These are phyloP conservation scores for Canna indica DNA, from an alignment of 176 grass and related monocot genomes.

Conservation along the genomic window DNA sequence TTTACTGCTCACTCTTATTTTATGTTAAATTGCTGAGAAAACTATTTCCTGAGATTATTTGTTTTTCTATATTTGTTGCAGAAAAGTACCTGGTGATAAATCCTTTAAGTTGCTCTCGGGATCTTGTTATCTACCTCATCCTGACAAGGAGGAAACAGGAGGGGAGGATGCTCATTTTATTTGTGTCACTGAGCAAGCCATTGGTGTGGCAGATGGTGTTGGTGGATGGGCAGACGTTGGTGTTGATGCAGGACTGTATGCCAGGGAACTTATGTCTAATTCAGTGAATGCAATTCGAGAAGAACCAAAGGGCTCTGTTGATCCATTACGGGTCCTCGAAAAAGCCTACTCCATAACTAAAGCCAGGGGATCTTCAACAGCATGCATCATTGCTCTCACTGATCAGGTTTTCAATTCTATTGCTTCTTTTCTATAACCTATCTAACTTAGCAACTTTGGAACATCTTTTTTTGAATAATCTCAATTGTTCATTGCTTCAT, in stretches of 20 bases:
- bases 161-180: constrained; percentile 98
- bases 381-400: constrained; percentile 91
- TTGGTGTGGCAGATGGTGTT: constrained; percentile 95
- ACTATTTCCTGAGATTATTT: not conserved
- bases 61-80: constrained; percentile 9
- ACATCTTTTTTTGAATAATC: not conserved
- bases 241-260: constrained; percentile 77
- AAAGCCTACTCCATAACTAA: constrained; percentile 88
- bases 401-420: constrained; percentile 42
- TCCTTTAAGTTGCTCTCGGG: constrained; percentile 66
- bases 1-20: not conserved
- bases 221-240: constrained; percentile 94
- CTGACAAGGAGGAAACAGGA: constrained; percentile 84
- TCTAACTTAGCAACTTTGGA: not conserved
- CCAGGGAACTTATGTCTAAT: constrained; percentile 87
- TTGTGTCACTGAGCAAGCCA: constrained; percentile 52
- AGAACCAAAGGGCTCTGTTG: constrained; percentile 63
- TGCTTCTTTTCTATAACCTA: not conserved
- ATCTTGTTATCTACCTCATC: constrained; percentile 89
- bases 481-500: not conserved
- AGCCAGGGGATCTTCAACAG: constrained; percentile 90
- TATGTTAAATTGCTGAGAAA: not conserved
- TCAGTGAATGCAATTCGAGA: constrained; percentile 66
- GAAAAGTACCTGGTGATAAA: constrained; percentile 31
- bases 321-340: constrained; percentile 79